These are phyloP conservation scores for Microthyrium microscopicum DNA, from an alignment of 2,329 filamentous ascomycete species.

Conservation along the genomic window DNA sequence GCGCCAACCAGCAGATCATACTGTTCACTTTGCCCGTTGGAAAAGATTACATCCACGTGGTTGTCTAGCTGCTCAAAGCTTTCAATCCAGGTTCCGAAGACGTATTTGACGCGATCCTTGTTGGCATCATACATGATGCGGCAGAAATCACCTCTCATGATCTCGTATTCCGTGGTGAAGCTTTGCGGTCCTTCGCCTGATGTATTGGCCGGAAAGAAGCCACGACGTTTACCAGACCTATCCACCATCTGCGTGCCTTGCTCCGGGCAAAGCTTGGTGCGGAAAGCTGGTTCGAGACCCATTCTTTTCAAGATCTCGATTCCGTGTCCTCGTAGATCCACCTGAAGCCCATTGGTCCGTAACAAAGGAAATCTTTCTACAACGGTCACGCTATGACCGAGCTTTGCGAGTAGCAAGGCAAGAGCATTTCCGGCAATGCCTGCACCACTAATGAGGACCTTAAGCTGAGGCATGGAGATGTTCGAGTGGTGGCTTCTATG, in stretches of 20 bases:
- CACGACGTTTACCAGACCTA: conserved; percentile 14
- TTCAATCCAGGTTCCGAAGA: conserved; percentile 13
- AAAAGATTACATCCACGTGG: conserved; percentile 13
- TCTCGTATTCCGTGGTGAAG: conserved; percentile 21
- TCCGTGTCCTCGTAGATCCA: conserved; percentile 28
- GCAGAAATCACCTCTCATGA: conserved; percentile 18
- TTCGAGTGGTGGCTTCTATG: too few relatives aligned
- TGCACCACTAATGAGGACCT: conserved; percentile 21
- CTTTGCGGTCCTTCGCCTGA: conserved; percentile 18
- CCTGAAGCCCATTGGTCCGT: conserved; percentile 25
- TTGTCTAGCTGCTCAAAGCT: conserved; percentile 11
- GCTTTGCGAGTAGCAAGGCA: conserved; percentile 18
- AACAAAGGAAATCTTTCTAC: conserved; percentile 25
- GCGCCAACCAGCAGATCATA: conserved; percentile 40
- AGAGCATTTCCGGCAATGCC: conserved; percentile 24
- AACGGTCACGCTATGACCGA: conserved; percentile 22
- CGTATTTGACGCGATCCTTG: conserved; percentile 10
- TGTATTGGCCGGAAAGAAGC: conserved; percentile 14
- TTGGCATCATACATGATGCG: conserved; percentile 17
- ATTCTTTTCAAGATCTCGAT: conserved; percentile 25
- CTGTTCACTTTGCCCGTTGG: conserved; percentile 23
- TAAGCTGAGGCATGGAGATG: conserved; percentile 10
- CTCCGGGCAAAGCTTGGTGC: conserved; percentile 21
- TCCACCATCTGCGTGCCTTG: conserved; percentile 23
- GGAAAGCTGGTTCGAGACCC: conserved; percentile 22